Conservation (phyloP, 2,329 filamentous ascomycete genomes). For the Aureobasidium mangrovei region DNA sequence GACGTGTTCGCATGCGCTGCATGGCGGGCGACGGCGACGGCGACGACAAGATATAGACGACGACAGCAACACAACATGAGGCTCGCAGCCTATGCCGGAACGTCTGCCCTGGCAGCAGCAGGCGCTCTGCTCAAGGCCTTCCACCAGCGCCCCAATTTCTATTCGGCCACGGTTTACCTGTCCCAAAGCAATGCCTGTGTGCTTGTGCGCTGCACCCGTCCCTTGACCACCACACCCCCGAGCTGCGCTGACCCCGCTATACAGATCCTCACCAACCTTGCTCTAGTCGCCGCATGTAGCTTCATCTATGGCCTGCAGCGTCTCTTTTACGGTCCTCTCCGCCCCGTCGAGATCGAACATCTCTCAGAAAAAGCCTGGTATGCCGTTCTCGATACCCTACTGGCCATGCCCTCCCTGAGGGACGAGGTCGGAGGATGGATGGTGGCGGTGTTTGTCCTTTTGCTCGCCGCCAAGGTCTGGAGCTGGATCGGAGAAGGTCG, state of each 20-base stretch:
- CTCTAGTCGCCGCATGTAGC: conserved; percentile 69
- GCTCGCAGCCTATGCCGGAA: conserved; percentile 18
- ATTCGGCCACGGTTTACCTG: conserved; percentile 93
- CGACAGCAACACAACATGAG: conserved; percentile 16
- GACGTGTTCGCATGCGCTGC: background rate
- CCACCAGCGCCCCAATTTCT: conserved; percentile 94
- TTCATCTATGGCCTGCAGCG: conserved; percentile 83
- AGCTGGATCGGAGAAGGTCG: conserved; percentile 95
- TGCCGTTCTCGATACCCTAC: conserved; percentile 88
- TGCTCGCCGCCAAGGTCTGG: conserved; percentile 94
- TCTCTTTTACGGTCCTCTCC: conserved; percentile 80
- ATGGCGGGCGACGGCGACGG: background rate
- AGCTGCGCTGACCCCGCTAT: conserved; percentile 5
- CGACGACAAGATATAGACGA: background rate
- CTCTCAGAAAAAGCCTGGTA: conserved; percentile 98
- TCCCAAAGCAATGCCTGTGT: conserved; percentile 93
- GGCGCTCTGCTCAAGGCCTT: conserved; percentile 83
- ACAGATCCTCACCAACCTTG: conserved; percentile 83
- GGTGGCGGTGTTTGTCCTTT: conserved; percentile 86
- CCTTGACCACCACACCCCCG: background rate
- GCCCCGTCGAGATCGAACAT: conserved; percentile 91
- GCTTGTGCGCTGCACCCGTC: conserved; percentile 49
- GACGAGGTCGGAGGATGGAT: conserved; percentile 94
- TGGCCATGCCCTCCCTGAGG: conserved; percentile 97
- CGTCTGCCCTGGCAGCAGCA: conserved; percentile 74